These are phyloP conservation scores for Polygonum aviculare DNA, from an alignment of 148 eudicot genomes.

Conservation along the genomic window DNA sequence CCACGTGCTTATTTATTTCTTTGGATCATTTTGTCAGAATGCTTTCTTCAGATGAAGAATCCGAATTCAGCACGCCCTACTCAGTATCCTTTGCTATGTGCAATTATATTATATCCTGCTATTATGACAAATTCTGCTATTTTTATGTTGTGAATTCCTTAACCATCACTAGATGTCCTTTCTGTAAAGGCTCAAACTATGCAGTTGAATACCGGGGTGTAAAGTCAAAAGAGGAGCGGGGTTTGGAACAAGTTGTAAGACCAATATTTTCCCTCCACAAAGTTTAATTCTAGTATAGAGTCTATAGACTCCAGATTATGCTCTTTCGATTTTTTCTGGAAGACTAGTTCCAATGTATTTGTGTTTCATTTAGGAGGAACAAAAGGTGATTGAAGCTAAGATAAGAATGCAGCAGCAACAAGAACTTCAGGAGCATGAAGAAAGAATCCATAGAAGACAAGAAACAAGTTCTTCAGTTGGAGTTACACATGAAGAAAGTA, in stretches of 20 bases:
- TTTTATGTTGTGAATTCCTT: conserved; percentile 24
- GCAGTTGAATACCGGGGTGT: conserved; percentile 97
- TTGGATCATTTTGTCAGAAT: conserved; percentile 42
- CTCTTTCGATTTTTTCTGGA: background rate
- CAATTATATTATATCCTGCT: background rate
- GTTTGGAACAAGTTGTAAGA: conserved; percentile 91
- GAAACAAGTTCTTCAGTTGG: conserved; percentile 37
- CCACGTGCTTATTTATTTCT: background rate
- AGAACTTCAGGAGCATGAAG: conserved; percentile 79
- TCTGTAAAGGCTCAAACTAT: conserved; percentile 85
- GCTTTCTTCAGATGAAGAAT: conserved; percentile 99
- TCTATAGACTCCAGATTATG: background rate
- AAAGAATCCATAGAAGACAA: conserved; percentile 43
- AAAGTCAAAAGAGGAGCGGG: conserved; percentile 92
- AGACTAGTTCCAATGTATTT: background rate
- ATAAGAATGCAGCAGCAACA: conserved; percentile 90
- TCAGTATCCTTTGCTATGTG: conserved; percentile 65
- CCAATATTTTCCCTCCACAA: background rate
- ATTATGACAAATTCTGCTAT: background rate
- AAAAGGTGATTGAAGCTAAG: conserved; percentile 95
- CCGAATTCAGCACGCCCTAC: conserved; percentile 93
- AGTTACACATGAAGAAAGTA: conserved; percentile 28
- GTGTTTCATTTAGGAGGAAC: conserved; percentile 61
- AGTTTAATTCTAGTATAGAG: background rate
- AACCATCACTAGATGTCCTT: conserved; percentile 75